phyloP scores from a whole-genome alignment of 495 filamentous ascomycete genomes.

The Pseudomonodictys pantanalensis region DNA sequence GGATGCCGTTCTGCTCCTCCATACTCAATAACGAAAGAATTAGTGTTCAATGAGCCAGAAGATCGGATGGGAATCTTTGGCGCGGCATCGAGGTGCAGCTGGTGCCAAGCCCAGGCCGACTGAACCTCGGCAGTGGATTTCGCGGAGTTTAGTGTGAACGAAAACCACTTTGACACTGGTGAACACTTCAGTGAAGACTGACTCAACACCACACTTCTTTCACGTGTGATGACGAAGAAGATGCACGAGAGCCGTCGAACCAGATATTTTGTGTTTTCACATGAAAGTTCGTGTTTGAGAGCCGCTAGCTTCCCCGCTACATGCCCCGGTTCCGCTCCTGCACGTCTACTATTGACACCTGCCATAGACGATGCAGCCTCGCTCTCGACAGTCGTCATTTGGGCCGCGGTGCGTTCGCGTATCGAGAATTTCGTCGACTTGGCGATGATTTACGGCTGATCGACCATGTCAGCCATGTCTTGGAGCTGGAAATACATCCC shows the following conservation, averaged over 20 bases:
- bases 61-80: not conserved
- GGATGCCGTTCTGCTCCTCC: conserved; percentile 20
- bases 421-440: not conserved
- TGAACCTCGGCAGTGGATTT: conserved; percentile 19
- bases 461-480: conserved; percentile 3
- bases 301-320: too few species aligned
- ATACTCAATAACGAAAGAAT: conserved; percentile 2
- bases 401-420: not conserved
- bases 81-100: not conserved
- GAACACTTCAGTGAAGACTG: too few species aligned
- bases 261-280: too few species aligned
- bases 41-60: conserved; percentile 7
- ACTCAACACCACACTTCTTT: not conserved
- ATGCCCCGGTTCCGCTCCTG: too few species aligned
- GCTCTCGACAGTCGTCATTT: not conserved
- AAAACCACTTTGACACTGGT: too few species aligned
- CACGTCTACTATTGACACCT: too few species aligned
- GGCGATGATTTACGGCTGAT: not conserved
- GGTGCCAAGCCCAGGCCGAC: conserved; percentile 9
- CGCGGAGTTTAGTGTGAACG: too few species aligned
- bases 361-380: not conserved
- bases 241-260: too few species aligned
- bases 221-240: conserved; percentile 4
- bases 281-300: too few species aligned
- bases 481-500: conserved; percentile 6